Conservation (phyloP, 345 rosid genomes). For the Capsella bursapastoris region DNA sequence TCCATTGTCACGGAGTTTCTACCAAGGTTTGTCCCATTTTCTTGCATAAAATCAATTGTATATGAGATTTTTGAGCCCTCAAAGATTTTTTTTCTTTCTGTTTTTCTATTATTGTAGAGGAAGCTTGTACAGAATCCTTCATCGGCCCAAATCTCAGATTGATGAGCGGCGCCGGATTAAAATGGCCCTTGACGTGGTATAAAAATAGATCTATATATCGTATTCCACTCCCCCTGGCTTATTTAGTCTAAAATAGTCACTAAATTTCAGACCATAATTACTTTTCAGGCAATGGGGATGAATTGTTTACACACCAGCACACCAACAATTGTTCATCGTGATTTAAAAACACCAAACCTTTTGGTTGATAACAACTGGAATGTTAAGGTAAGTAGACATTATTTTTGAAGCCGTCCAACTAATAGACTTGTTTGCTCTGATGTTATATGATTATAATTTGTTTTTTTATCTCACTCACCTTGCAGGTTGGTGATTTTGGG, state of each 20-base stretch:
- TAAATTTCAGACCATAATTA: slow-evolving; percentile 18
- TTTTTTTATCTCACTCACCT: slow-evolving; percentile 2
- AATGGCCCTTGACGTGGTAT: slow-evolving; percentile 99
- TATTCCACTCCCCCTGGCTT: neutral
- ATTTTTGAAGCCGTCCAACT: neutral
- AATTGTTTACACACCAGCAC: slow-evolving; percentile 93
- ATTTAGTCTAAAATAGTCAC: neutral
- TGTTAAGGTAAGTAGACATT: slow-evolving; percentile 66
- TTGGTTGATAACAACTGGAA: slow-evolving; percentile 98
- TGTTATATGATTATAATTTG: neutral
- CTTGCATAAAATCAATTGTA: slow-evolving; percentile 22
- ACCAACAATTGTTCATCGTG: slow-evolving; percentile 98
- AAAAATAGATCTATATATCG: slow-evolving; percentile 30
- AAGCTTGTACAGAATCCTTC: slow-evolving; percentile 91
- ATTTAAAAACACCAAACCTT: slow-evolving; percentile 97
- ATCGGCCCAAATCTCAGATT: slow-evolving; percentile 89
- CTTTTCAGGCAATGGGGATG: slow-evolving; percentile 95
- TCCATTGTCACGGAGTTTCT: slow-evolving; percentile 96
- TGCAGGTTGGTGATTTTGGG: slow-evolving; percentile 97
- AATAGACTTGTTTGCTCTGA: slow-evolving; percentile 15
- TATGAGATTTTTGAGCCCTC: slow-evolving; percentile 24
- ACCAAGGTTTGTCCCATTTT: slow-evolving; percentile 68
- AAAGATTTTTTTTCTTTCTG: slow-evolving; percentile 10
- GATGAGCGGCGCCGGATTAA: slow-evolving; percentile 93
- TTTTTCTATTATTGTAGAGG: slow-evolving; percentile 60